Evolutionary conservation across 257 asterid genomes (phyloP), one percentile per base, ranked within the genome.

Genomic region (Salvia rosmarinus): DNA sequence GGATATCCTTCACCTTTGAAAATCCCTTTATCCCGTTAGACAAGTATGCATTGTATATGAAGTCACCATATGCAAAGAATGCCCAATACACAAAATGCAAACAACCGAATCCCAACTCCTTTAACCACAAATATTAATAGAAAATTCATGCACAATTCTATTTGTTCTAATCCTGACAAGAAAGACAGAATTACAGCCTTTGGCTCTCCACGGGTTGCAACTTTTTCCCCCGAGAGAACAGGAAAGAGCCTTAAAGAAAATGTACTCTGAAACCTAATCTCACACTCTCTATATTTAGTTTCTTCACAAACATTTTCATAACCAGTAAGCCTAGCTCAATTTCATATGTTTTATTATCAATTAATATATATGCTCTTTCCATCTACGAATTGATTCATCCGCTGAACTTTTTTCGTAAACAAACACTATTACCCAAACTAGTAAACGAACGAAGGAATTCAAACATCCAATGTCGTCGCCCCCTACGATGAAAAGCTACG

Each of bases 361-460:
- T 25, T 25, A 21, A 44, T 32, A 25, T 34, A 3, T 25, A 50
- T 32, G 19, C 16, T 30, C 3, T n/a, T 64, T 54, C 40, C 72
- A 55, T 55, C 12, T 21, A 58, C 49, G 64, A 35, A 49, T 35
- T 20, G 10, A 17, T 34, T n/a, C 68, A 56, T 46, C 42, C 17
- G 9, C 44, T 60, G 42, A 61, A 2, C 4, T 5, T 47, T 39
- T 30, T 47, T 9, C 40, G 13, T 23, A 6, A 17, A 32, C 34
- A 40, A 21, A 32, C 25, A 35, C 54, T 11, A 16, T 47, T 42
- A 19, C 10, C 67, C 67, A 68, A 25, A 28, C 9, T 47, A 59
- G 70, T 19, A 32, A 21, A 32, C 37, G 46, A 76, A 54, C 30
- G 17, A 54, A 64, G 28, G 25, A 72, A 70, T 55, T 49, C 51